Conservation (phyloP, 768 basidiomycete species). For the Podaxis sp. region DNA sequence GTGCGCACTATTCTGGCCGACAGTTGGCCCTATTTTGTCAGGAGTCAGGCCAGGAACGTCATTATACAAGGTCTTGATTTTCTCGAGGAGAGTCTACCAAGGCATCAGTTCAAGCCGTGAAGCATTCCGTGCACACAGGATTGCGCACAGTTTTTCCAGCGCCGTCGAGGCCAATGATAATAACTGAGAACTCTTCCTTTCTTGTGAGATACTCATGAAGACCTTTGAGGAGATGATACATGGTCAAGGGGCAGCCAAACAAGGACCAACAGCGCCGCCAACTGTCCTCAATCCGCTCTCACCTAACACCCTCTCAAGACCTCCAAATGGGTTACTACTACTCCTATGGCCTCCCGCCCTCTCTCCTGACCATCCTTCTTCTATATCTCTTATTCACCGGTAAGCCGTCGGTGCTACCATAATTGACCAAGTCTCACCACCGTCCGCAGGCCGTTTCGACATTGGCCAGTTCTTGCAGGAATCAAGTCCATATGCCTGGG, state of each 20-base stretch:
- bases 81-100: conserved; percentile 81
- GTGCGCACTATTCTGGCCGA: conserved; percentile 92
- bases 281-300: conserved; percentile 18
- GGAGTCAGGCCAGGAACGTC: conserved; percentile 84
- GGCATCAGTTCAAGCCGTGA: conserved; percentile 7
- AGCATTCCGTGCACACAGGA: neutral
- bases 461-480: conserved; percentile 93
- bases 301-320: conserved; percentile 11
- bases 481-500: conserved; percentile 93
- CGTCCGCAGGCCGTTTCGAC: conserved; percentile 90
- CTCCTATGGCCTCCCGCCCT: conserved; percentile 66
- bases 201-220: conserved; percentile 89
- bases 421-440: conserved; percentile 24
- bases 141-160: conserved; percentile 82
- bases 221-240: conserved; percentile 95
- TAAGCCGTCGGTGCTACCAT: conserved; percentile 30
- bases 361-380: conserved; percentile 61
- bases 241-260: conserved; percentile 31
- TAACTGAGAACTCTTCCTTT: conserved; percentile 90
- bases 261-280: conserved; percentile 23
- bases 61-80: conserved; percentile 91
- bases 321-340: conserved; percentile 47
- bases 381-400: conserved; percentile 92
- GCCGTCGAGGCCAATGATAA: conserved; percentile 91
- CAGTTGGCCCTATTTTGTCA: conserved; percentile 93